Base-by-base conservation (phyloP, 2,329 filamentous ascomycete species). In the Calonectria hawksworthii region DNA sequence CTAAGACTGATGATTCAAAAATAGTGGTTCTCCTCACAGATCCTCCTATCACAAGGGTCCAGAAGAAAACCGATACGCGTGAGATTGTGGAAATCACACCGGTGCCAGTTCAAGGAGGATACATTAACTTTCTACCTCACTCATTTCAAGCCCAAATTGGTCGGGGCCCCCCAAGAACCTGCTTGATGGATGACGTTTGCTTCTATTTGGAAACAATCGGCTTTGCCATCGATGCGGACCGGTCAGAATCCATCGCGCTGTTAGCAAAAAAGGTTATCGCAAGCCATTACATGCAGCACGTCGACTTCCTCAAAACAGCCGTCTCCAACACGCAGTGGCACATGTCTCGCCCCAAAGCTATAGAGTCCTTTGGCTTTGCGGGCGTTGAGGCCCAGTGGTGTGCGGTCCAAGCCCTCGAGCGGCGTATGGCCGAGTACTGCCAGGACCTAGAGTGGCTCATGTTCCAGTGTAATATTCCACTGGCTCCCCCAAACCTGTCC, bases 11-110 rank as follows among this genome's bases (percentile, higher is more conserved):
- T 44, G 18, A 47, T 63, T 41, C 11, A 6, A 11, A 26, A 8
- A 41, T 14, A 70, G 68, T 63, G 13, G 44, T 70, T 14, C 10
- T 70, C 47, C 21, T 70, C n/a, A 63, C 54, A 4, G 68, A 70
- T 38, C 68, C 68, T 51, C 44, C 68, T 4, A 23, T 28, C 13
- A 34, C 18, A 3, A 69, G 51, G 14, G 26, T 69, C 8, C 16
- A 69, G 28, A 32, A 69, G 28, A 32, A 5, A n/a, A 50, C 16
- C 18, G 28, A 21, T 32, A 32, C 51, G 23, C 34, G 66, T 11
- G 34, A 56, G 3, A n/a, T 59, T 23, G 23, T 69, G 26, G 66
- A 69, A 41, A 18, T 51, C 7, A 38, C 50, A 34, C 61, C 38
- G 3, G 28, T 51, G n/a, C 68, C 68, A 16, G 36, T 59, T 41